A percentile compares a stretch with the other conserved stretches of the same genome.
These are phyloP conservation scores for Tephrocybe sp. DNA, from an alignment of 768 basidiomycete species.

Conservation along the genomic window DNA sequence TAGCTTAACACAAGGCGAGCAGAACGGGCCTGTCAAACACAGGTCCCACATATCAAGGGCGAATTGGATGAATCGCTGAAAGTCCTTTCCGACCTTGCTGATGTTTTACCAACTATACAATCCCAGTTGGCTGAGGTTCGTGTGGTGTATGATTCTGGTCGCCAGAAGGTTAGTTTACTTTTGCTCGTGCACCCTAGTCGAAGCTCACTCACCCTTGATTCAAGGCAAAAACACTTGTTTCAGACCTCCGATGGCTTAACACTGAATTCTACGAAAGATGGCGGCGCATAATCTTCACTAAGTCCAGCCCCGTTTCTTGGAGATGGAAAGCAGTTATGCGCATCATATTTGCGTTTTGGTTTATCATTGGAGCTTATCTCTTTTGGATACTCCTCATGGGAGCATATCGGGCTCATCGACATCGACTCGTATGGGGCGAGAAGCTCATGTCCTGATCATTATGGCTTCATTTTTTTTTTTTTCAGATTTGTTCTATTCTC, in stretches of 20 bases:
- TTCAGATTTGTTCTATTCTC: neutral
- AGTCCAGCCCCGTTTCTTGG: constrained; percentile 68
- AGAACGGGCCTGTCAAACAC: constrained; percentile 51
- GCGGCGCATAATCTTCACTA: constrained; percentile 71
- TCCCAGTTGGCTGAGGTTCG: constrained; percentile 60
- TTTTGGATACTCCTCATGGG: constrained; percentile 61
- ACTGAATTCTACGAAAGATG: constrained; percentile 76
- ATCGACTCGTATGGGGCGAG: constrained; percentile 78
- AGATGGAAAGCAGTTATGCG: constrained; percentile 68
- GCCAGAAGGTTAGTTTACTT: constrained; percentile 50
- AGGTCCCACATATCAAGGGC: constrained; percentile 59
- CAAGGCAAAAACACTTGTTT: constrained; percentile 65
- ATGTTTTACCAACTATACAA: constrained; percentile 59
- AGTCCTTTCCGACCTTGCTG: constrained; percentile 54
- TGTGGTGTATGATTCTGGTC: constrained; percentile 68
- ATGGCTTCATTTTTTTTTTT: neutral
- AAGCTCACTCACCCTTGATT: constrained; percentile 1
- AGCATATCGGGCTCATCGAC: constrained; percentile 70
- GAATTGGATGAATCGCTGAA: constrained; percentile 61
- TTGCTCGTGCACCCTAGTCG: constrained; percentile 1
- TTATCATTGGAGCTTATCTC: constrained; percentile 58
- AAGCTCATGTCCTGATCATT: constrained; percentile 59
- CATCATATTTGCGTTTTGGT: constrained; percentile 50
- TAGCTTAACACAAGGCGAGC: constrained; percentile 61
- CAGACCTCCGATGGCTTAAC: constrained; percentile 71